phyloP scores from a whole-genome alignment of 164 flowering plant genomes.

The Stephania yunnanensis region DNA sequence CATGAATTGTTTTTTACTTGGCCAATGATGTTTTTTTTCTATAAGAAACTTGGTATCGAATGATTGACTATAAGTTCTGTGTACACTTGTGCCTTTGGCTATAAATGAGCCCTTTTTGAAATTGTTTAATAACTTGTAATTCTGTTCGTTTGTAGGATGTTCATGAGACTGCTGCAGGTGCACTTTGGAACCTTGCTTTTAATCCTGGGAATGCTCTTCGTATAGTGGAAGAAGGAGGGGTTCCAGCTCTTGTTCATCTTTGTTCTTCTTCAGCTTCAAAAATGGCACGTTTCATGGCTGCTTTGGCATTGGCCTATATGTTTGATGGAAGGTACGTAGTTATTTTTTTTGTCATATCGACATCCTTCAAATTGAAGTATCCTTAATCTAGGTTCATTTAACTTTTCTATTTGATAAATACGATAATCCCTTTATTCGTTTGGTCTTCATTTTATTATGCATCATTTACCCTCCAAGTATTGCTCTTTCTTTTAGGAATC shows the following conservation, averaged over 20 bases:
- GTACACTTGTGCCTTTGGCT: no score
- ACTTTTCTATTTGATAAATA: background rate
- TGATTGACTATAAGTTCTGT: background rate
- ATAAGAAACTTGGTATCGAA: no score
- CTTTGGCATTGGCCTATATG: constrained; percentile 92
- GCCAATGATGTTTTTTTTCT: no score
- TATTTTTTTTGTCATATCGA: background rate
- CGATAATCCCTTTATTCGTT: background rate
- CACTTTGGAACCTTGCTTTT: constrained; percentile 98
- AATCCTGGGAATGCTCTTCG: constrained; percentile 94
- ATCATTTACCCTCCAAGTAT: background rate
- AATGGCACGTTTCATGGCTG: constrained; percentile 99
- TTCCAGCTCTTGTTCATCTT: constrained; percentile 77
- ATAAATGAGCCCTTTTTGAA: background rate
- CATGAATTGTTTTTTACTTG: no score
- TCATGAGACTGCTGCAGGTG: constrained; percentile 99
- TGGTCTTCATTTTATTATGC: background rate
- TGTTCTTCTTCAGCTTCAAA: constrained; percentile 85
- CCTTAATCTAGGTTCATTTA: background rate
- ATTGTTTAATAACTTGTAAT: background rate
- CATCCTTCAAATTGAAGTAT: background rate
- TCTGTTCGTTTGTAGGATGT: constrained; percentile 57
- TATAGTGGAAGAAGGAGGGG: constrained; percentile 96
- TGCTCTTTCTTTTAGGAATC: background rate
- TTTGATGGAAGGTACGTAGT: constrained; percentile 83